A percentile compares a stretch with the other conserved stretches of the same genome.
phyloP scores from a whole-genome alignment of 306 rosid genomes.

The Cyamopsis tetragonoloba region DNA sequence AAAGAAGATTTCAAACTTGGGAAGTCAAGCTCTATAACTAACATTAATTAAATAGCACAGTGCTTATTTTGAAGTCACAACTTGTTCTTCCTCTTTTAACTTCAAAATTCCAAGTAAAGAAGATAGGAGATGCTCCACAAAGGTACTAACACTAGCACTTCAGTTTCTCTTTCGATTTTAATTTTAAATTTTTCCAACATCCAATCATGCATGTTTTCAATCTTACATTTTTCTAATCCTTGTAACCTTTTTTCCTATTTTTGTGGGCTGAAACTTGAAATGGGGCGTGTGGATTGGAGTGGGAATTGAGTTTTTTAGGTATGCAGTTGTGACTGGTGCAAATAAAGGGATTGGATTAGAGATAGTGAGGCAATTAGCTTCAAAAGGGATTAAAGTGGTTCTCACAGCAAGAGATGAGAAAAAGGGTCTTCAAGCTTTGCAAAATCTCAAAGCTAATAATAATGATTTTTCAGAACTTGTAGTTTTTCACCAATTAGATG shows the following conservation, averaged over 20 bases:
- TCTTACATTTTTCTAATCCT: too few species aligned
- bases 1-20: too few species aligned
- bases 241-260: not conserved
- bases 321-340: conserved; percentile 38
- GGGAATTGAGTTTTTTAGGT: conserved; percentile 1
- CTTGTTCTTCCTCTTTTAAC: too few species aligned
- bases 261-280: not conserved
- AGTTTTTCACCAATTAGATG: conserved; percentile 35
- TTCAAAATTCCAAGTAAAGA: not conserved
- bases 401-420: conserved; percentile 37
- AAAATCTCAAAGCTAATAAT: conserved; percentile 12
- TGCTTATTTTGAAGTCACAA: too few species aligned
- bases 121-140: not conserved
- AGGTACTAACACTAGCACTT: not conserved
- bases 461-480: conserved; percentile 19
- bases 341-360: conserved; percentile 43
- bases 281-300: too few species aligned
- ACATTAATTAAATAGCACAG: too few species aligned
- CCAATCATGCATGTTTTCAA: too few species aligned
- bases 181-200: too few species aligned
- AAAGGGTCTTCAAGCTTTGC: conserved; percentile 37
- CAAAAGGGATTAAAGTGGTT: conserved; percentile 36
- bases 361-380: conserved; percentile 33
- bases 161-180: not conserved
- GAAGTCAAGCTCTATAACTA: too few species aligned